Evolutionary conservation across 768 basidiomycete species (phyloP), one percentile per base, ranked within the genome.

Genomic region (Tulasnella sp.): DNA sequence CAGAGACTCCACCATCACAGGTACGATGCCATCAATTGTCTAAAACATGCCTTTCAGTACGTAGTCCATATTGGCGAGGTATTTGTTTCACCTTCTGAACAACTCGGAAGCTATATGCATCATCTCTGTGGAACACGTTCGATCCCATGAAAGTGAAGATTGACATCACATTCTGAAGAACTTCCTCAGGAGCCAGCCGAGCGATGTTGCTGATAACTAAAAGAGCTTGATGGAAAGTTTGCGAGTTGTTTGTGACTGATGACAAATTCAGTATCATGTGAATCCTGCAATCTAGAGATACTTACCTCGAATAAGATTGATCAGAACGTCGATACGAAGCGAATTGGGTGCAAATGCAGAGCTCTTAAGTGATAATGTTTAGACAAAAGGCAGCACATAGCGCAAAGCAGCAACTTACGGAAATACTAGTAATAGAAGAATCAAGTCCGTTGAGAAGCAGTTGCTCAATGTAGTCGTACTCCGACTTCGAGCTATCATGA

Each of bases 101-200:
- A 7, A 98, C 91, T 32, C 79, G 78, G 71, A 95, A 93, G 61
- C 86, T 92, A 66, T 93, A 92, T 0, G 83, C 77, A 62, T 99
- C 95, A 58, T 99, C 95, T 41, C 91, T 76, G 61, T 95, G 93
- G 70, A 96, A 87, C 15, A 96, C 81, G 56, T 89, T 92, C n/a
- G 92, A 88, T 16, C 95, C 93, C 89, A 98, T 96, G 68, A 96
- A 98, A 0, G 92, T 96, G 70, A 99, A 98, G 39, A 99, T 81
- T 3, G 95, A 93, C 88, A 99, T 95, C 45, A 96, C 75, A 58
- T 93, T 90, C 61, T 86, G 88, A 10, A 98, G 71, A 27, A 93
- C 88, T 9, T 89, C 85, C 50, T 92, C 88, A 0, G 93, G 91
- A 0, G 83, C 80, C 31, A 96, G 70, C 15, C 80, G 75, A 2